A percentile compares a stretch with the other conserved stretches of the same genome.
Evolutionary conservation across 192 early-diverging fungal genomes (phyloP).

Genomic region (Coemansia sp.): DNA sequence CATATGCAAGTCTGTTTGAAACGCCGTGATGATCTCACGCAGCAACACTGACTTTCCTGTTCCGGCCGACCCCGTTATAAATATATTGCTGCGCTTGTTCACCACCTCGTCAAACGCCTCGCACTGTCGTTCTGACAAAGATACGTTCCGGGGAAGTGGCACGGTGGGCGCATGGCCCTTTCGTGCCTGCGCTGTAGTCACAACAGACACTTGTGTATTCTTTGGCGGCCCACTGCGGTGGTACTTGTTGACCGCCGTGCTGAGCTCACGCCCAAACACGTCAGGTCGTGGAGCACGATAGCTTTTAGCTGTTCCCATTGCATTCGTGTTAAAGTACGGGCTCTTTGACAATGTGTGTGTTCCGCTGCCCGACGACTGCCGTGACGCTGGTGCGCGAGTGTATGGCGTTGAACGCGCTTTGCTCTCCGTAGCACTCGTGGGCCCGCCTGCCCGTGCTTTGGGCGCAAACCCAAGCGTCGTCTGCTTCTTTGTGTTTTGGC

Average conservation of each 20-base stretch:
- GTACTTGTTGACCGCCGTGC: slow-evolving; percentile 8
- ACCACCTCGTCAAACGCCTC: slow-evolving; percentile 63
- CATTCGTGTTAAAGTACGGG: slow-evolving; percentile 20
- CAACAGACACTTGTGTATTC: background rate
- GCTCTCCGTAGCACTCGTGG: background rate
- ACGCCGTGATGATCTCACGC: slow-evolving; percentile 42
- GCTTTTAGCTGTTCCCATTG: background rate
- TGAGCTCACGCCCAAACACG: slow-evolving; percentile 7
- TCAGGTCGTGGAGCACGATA: slow-evolving; percentile 2
- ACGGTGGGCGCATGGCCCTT: background rate
- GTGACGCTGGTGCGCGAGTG: slow-evolving; percentile 9
- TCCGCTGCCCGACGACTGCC: background rate
- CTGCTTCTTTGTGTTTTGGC: slow-evolving; percentile 46
- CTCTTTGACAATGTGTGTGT: slow-evolving; percentile 16
- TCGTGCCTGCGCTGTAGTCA: background rate
- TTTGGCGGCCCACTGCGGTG: background rate
- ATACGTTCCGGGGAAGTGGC: slow-evolving; percentile 7
- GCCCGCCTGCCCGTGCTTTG: slow-evolving; percentile 10
- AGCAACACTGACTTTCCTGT: slow-evolving; percentile 57
- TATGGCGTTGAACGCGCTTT: slow-evolving; percentile 23
- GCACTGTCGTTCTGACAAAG: slow-evolving; percentile 59
- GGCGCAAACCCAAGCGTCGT: slow-evolving; percentile 45
- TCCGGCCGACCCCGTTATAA: slow-evolving; percentile 80
- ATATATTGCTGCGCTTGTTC: slow-evolving; percentile 57
- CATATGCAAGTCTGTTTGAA: slow-evolving; percentile 13